Evolutionary conservation across 768 basidiomycete genomes (phyloP).

Genomic region (Mycena venus): DNA sequence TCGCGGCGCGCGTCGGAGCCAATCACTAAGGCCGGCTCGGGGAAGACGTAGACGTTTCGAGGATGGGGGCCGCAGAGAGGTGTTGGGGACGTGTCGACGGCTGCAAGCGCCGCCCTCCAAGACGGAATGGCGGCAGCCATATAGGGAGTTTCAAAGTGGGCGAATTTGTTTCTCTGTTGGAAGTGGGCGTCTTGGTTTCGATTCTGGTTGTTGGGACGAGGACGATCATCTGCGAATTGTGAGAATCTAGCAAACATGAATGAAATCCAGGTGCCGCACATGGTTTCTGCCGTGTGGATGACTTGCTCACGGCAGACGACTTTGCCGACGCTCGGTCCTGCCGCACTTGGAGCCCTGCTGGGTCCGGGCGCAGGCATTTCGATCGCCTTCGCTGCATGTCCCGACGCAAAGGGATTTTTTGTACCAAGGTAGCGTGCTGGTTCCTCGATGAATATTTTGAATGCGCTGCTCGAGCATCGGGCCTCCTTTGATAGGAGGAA

Average conservation of each 20-base stretch:
- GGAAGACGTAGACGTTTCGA: not conserved
- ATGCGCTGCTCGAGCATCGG: not conserved
- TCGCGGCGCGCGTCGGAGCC: not conserved
- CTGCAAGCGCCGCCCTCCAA: not conserved
- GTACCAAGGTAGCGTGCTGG: not conserved
- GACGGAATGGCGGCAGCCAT: not conserved
- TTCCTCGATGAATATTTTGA: not conserved
- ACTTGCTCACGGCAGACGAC: too few relatives aligned
- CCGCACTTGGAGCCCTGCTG: too few relatives aligned
- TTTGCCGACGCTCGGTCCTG: too few relatives aligned
- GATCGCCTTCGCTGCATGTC: not conserved
- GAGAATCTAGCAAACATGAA: not conserved
- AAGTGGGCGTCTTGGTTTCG: too few relatives aligned
- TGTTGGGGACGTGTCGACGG: not conserved
- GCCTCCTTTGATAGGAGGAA: not conserved
- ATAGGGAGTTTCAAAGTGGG: not conserved
- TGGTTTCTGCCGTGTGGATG: too few relatives aligned
- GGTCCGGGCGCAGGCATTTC: not conserved
- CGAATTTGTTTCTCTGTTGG: too few relatives aligned
- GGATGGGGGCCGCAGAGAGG: not conserved
- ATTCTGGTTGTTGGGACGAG: not conserved
- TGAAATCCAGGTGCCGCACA: too few relatives aligned
- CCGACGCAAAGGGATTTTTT: not conserved
- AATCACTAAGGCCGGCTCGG: not conserved
- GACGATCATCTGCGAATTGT: not conserved